These are phyloP conservation scores for Raffaelea albimanens DNA, from an alignment of 2,329 filamentous ascomycete genomes.

Conservation along the genomic window DNA sequence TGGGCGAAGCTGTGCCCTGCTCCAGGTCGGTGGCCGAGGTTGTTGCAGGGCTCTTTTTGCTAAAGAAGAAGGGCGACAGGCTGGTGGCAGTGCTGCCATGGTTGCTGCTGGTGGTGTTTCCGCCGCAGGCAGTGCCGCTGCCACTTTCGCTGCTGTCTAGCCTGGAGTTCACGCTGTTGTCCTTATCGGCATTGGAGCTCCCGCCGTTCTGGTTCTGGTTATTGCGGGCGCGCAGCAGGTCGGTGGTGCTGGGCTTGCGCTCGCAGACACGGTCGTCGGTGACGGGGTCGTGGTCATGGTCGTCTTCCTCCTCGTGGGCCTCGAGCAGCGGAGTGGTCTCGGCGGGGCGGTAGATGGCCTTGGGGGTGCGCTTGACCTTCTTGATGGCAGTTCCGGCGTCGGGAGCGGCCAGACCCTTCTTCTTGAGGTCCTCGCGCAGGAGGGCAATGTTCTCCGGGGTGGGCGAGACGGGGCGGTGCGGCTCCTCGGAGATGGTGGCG, in stretches of 20 bases:
- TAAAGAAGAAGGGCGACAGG: neutral
- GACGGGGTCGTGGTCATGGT: conserved; percentile 26
- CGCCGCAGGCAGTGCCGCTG: neutral
- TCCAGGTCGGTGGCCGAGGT: neutral
- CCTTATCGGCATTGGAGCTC: conserved; percentile 12
- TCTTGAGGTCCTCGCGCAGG: neutral
- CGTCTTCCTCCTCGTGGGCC: conserved; percentile 29
- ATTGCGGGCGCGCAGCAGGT: neutral
- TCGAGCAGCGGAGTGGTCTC: conserved; percentile 58
- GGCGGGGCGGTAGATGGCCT: conserved; percentile 71
- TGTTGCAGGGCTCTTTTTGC: neutral
- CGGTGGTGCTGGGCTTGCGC: conserved; percentile 16
- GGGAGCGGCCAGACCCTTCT: neutral
- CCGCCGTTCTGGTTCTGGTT: neutral
- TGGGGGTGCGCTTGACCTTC: conserved; percentile 69
- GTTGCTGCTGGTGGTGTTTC: neutral
- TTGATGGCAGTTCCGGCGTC: conserved; percentile 16
- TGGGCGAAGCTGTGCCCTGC: conserved; percentile 7
- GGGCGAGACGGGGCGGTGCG: conserved; percentile 5
- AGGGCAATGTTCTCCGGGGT: neutral
- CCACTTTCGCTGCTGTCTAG: neutral
- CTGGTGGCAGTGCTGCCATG: neutral
- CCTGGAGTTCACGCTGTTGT: conserved; percentile 6
- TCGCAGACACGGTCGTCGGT: conserved; percentile 27
- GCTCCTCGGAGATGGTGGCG: conserved; percentile 66